Base-by-base conservation (phyloP, 2,329 filamentous ascomycete genomes). In the Penicillium sp. region DNA sequence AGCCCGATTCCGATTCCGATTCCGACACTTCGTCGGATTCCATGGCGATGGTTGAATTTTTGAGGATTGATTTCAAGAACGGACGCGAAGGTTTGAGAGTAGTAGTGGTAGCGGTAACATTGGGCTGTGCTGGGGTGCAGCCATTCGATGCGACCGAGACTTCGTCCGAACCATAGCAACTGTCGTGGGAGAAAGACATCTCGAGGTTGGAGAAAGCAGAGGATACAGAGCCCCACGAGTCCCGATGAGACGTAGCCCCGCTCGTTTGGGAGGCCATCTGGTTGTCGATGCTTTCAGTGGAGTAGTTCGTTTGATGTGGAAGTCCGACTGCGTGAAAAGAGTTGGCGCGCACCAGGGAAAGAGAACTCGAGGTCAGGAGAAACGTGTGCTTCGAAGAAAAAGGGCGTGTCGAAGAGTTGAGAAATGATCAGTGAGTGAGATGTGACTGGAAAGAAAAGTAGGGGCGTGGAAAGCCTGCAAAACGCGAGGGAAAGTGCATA, bases 161-260 rank as follows among this genome's bases (percentile, higher is more conserved):
- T 47, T 69, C 68, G 49, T 72, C 69, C 11, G 69, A 72, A 40
- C 62, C 66, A 56, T 70, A 71, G 42, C 66, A 69, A 41, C 68
- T 71, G 60, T 71, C 69, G 30, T 69, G 69, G 27, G 67, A 69
- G 22, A 69, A 54, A 12, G 68, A 70, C 29, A 67, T 59, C 27
- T 72, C 67, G n/a, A 70, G 60, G 19, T 64, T 59, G 19, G 66
- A 65, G 27, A 70, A 67, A 13, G 63, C 57, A 39, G 69, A 68
- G 16, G 68, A 68, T 40, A 69, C 60, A 41, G 67, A 69, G 46
- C 70, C 65, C 68, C 68, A 71, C 28, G 64, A 66, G 50, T 61
- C 61, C 52, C 59, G 60, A 53, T 61, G 60, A 46, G 58, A 52
- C 28, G 47, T 54, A 30, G 59, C 49, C 35, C 46, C 49, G 46